phyloP scores from a whole-genome alignment of 2,329 filamentous ascomycete genomes.

The Dryadomyces sulphureus region DNA sequence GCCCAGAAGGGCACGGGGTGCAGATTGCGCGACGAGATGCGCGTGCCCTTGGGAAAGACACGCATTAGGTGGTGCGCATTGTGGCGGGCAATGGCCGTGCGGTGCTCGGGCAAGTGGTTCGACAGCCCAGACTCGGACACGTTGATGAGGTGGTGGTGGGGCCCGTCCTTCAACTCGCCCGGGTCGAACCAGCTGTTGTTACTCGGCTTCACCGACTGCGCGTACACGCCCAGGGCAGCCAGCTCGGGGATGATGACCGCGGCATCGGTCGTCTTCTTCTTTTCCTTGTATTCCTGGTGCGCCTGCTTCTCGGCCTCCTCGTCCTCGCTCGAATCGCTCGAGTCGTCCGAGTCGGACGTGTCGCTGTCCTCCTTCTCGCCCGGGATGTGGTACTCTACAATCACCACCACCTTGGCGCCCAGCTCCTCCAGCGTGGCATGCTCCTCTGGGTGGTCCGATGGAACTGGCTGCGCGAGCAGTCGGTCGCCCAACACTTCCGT shows the following conservation, averaged over 20 bases:
- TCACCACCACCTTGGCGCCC: conserved; percentile 40
- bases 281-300: conserved; percentile 35
- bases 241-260: conserved; percentile 48
- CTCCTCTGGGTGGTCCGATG: conserved; percentile 39
- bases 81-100: conserved; percentile 34
- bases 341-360: conserved; percentile 31
- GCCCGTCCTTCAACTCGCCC: conserved; percentile 33
- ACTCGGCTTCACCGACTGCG: conserved; percentile 52
- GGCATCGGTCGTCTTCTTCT: conserved; percentile 30
- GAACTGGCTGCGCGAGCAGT: conserved; percentile 41
- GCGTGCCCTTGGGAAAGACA: conserved; percentile 68
- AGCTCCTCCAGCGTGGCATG: conserved; percentile 37
- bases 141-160: conserved; percentile 54
- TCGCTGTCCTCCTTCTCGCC: conserved; percentile 34
- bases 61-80: conserved; percentile 81
- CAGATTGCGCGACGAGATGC: conserved; percentile 83
- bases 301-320: conserved; percentile 30
- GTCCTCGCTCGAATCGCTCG: background rate
- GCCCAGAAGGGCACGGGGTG: conserved; percentile 87
- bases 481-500: conserved; percentile 41
- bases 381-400: conserved; percentile 40
- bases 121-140: conserved; percentile 48
- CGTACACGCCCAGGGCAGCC: conserved; percentile 51
- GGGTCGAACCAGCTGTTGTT: conserved; percentile 51
- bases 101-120: conserved; percentile 32